Evolutionary conservation across 139 green algal genomes (phyloP), one percentile per base, ranked within the genome.

Genomic region (Nannochloris sp.): DNA sequence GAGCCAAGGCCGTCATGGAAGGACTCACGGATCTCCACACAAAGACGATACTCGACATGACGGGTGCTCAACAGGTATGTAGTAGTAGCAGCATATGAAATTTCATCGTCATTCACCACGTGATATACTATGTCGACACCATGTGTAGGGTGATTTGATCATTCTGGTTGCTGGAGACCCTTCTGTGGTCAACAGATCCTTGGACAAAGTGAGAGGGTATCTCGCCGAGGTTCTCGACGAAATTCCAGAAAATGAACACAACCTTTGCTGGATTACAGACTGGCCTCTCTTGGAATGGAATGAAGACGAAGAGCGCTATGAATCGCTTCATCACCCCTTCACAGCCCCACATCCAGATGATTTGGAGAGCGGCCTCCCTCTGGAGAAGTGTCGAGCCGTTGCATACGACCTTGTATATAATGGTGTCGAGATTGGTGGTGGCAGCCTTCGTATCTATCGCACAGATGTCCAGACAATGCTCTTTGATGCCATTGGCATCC

Each of bases 331-430:
- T 75, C 93, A 98, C 68, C 93, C 92, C 55, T 98, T 98, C 82
- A 98, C 93, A 2, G 91, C 92, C 2, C 92, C 92, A 11, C 79
- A 91, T 68, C 72, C 76, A 14, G 79, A 91, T 0, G 84, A 91
- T 60, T 23, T 79, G 25, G 61, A 64, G 31, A 71, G 44, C 10
- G 73, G 81, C 61, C 59, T 71, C 11, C 44, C 61, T 56, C 10
- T 53, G 49, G 28, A 30, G 14, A 16, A 72, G 25, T 28, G 20
- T 43, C 28, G 23, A 9, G 89, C 88, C 1, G 60, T 84, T 17
- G 93, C 94, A 1, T 99, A 98, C 73, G 94, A 99, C 70, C 70
- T 99, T 10, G 93, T 99, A 25, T 96, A 96, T 82, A 98, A 99
- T 63, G 93, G 93, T 6, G 82, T 94, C 17, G 94, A 99, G 77